Evolutionary conservation across 495 filamentous ascomycete species (phyloP), one percentile per base, ranked within the genome.

Genomic region (Lepraria neglecta): DNA sequence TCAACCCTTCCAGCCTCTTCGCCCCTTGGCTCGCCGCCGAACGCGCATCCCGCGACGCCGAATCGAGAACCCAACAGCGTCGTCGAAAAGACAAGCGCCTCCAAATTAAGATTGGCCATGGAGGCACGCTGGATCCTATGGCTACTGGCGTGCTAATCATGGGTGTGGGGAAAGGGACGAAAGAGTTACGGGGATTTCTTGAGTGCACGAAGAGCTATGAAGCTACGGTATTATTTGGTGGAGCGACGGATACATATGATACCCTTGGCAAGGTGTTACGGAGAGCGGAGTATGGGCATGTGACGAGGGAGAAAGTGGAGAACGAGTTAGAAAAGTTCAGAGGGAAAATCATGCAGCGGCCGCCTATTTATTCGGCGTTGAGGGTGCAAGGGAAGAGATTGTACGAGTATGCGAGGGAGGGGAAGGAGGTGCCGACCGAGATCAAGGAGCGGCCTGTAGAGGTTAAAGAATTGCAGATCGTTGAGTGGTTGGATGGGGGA

Each of bases 401-500:
- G 33, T 99, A 97, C 68, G 91, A 99, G 76, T 97, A 97, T 74
- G 95, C 95, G 31, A 77, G 95, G 15, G 89, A 89, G 69, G 95
- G 95, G 2, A 89, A 87, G 69, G 80, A 86, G 56, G 82, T 92
- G 9, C 92, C 92, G 3, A 76, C 85, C 59, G 88, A 95, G 73
- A 94, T 99, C 56, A 78, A 90, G 71, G 79, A 85, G 60, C 73
- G 94, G 56, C 84, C 87, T 0, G 88, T 97, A 4, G 84, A 87
- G 56, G 89, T 94, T 1, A 66, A 78, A 51, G 79, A 87, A 28
- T 70, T 97, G 64, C 87, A 95, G 68, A 68, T 97, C 59, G 66
- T 92, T 44, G 89, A 96, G 71, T 97, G 91, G 87, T 84, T 89
- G 72, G 89, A 92, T 62, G 87, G 87, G 4, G 91, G 89, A 1